These are phyloP conservation scores for Hypericum perforatum DNA, from an alignment of 345 rosid species.

Conservation along the genomic window DNA sequence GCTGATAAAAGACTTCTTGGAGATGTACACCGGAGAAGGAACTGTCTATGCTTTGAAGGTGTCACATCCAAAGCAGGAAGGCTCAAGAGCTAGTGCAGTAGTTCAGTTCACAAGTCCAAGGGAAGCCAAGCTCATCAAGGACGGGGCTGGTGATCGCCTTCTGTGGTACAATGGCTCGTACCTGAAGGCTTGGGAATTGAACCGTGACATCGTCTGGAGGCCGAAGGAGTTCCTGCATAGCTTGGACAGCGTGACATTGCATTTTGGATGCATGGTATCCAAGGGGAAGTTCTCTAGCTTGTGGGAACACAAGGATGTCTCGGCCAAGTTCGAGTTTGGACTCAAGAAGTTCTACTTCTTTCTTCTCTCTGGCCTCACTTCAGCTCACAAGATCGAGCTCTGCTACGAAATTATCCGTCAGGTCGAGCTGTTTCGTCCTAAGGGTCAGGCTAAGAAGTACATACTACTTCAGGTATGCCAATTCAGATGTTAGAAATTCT, in stretches of 20 bases:
- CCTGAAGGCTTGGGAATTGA: slow-evolving; percentile 34
- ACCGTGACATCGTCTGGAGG: slow-evolving; percentile 50
- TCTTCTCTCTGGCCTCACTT: slow-evolving; percentile 18
- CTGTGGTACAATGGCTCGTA: slow-evolving; percentile 28
- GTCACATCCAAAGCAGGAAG: slow-evolving; percentile 16
- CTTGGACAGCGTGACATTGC: slow-evolving; percentile 30
- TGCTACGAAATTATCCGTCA: slow-evolving; percentile 68
- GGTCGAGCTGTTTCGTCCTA: slow-evolving; percentile 40
- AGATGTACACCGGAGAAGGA: slow-evolving; percentile 28
- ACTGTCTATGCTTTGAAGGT: slow-evolving; percentile 41
- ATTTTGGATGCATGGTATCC: slow-evolving; percentile 63
- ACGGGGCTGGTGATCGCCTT: slow-evolving; percentile 3
- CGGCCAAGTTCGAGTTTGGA: slow-evolving; percentile 44
- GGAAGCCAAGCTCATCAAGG: slow-evolving; percentile 24
- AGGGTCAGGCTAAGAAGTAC: slow-evolving; percentile 22
- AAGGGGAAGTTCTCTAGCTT: slow-evolving; percentile 31
- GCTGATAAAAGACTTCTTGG: slow-evolving; percentile 32
- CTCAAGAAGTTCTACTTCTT: slow-evolving; percentile 39
- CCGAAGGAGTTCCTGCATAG: slow-evolving; percentile 33
- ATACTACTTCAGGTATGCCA: slow-evolving; percentile 54
- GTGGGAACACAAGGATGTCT: slow-evolving; percentile 33
- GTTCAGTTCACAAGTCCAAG: slow-evolving; percentile 43
- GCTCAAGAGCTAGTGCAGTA: slow-evolving; percentile 36
- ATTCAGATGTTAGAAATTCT: not conserved
- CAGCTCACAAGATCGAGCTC: slow-evolving; percentile 56